Conservation (phyloP, 345 rosid genomes). For the Psidium guajava region DNA sequence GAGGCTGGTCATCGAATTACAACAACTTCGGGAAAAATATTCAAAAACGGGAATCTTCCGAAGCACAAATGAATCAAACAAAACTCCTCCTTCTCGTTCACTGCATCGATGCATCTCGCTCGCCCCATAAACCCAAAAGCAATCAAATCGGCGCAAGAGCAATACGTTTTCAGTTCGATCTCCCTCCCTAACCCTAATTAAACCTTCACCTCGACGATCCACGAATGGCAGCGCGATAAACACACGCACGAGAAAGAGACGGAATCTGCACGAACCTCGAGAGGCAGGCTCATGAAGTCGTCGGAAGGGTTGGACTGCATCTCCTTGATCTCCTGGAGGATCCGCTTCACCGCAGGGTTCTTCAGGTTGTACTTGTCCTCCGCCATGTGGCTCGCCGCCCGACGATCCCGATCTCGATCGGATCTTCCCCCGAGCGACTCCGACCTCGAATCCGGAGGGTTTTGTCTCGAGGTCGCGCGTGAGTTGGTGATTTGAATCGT, state of each 20-base stretch:
- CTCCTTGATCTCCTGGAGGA: conserved; percentile 96
- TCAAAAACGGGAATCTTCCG: neutral
- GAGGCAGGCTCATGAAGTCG: conserved; percentile 97
- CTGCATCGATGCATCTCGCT: neutral
- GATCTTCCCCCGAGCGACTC: neutral
- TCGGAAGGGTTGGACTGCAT: conserved; percentile 97
- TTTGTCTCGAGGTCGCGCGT: neutral
- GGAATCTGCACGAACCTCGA: conserved; percentile 41
- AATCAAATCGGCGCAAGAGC: neutral
- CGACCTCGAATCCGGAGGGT: neutral
- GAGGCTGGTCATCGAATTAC: neutral
- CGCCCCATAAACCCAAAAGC: neutral
- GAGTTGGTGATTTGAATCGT: neutral
- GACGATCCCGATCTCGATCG: neutral
- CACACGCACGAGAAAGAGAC: neutral
- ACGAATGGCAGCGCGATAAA: neutral
- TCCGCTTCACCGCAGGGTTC: conserved; percentile 96
- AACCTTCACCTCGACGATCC: neutral
- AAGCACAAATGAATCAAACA: neutral
- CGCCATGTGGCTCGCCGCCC: conserved; percentile 31
- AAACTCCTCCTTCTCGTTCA: neutral
- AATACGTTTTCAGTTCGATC: neutral
- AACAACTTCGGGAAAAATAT: neutral
- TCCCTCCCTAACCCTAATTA: neutral
- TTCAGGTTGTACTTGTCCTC: conserved; percentile 77